Conservation (phyloP, 192 early-diverging fungal genomes). For the Dimargaris cristalligena region DNA sequence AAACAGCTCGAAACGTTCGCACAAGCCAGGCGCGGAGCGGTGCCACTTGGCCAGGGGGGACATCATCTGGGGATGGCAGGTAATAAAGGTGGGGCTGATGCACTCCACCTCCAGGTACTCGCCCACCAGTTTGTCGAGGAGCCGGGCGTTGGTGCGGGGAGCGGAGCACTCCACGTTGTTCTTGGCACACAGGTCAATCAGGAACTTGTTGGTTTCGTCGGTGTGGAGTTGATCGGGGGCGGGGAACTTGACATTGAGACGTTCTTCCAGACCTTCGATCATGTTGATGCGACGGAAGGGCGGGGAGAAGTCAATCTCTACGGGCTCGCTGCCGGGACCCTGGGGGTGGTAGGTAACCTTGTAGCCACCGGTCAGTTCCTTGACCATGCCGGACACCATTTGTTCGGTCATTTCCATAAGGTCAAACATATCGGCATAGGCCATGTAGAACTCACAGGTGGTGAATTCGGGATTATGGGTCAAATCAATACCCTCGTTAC, state of each 20-base stretch:
- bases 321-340: constrained; percentile 53
- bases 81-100: constrained; percentile 84
- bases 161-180: constrained; percentile 88
- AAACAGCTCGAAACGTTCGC: constrained; percentile 97
- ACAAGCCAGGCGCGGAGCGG: constrained; percentile 71
- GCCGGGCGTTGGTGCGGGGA: constrained; percentile 78
- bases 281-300: constrained; percentile 90
- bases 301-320: constrained; percentile 89
- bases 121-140: constrained; percentile 90
- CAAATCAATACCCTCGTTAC: constrained; percentile 95
- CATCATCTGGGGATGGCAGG: constrained; percentile 97
- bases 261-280: constrained; percentile 82
- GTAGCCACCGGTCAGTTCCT: constrained; percentile 75
- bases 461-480: constrained; percentile 99
- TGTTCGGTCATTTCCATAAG: constrained; percentile 90
- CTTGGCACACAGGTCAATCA: constrained; percentile 84
- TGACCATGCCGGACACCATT: constrained; percentile 82
- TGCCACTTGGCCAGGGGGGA: constrained; percentile 96
- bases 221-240: constrained; percentile 64
- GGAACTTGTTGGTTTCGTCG: constrained; percentile 71
- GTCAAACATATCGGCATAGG: constrained; percentile 95
- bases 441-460: constrained; percentile 99
- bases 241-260: constrained; percentile 84
- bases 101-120: constrained; percentile 67
- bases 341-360: constrained; percentile 90